Percentiles rank a stretch among this genome's conserved stretches.
These are phyloP conservation scores for Blastomyces silverae DNA, from an alignment of 2,329 filamentous ascomycete species.

Conservation along the genomic window DNA sequence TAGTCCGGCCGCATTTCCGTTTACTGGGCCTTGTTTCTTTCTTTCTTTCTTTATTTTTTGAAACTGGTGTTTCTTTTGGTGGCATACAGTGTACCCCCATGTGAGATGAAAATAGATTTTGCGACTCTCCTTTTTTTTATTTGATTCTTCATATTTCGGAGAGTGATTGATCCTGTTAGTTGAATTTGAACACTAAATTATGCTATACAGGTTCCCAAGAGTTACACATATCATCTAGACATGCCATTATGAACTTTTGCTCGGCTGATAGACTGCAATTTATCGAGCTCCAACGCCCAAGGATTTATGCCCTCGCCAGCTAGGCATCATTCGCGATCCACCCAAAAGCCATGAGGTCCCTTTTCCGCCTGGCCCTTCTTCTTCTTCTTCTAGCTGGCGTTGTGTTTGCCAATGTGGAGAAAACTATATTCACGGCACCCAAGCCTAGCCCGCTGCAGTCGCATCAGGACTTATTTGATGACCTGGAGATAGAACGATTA, in stretches of 20 bases:
- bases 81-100: no score
- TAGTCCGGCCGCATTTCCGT: no score
- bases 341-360: constrained; percentile 1
- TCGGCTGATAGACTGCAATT: neutral
- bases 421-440: constrained; percentile 78
- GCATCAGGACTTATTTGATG: constrained; percentile 50
- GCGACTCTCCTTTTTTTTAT: neutral
- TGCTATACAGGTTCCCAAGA: neutral
- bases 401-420: constrained; percentile 71
- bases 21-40: no score
- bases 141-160: neutral
- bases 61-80: no score
- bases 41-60: no score
- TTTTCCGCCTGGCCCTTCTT: constrained; percentile 16
- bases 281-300: neutral
- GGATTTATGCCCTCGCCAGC: constrained; percentile 24
- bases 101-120: no score
- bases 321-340: constrained; percentile 19
- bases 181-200: neutral
- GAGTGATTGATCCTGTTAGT: neutral
- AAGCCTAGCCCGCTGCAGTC: constrained; percentile 50
- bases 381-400: constrained; percentile 19
- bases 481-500: constrained; percentile 59
- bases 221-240: neutral
- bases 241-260: neutral